A percentile compares a stretch with the other conserved stretches of the same genome.
These are phyloP conservation scores for Suillus variegatus DNA, from an alignment of 768 basidiomycete genomes.

Conservation along the genomic window DNA sequence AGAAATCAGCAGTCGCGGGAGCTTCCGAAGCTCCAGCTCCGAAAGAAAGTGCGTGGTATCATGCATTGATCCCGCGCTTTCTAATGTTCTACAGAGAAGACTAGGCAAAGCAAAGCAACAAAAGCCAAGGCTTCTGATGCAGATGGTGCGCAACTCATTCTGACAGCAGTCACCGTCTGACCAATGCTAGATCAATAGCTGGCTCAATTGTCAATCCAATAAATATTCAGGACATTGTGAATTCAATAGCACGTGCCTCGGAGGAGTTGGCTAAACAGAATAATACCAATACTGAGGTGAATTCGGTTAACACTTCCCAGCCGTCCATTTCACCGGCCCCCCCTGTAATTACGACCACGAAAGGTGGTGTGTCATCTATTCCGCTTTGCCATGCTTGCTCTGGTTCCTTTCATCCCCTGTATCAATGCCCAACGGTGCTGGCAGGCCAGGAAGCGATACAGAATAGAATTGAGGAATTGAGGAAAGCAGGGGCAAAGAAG, in stretches of 20 bases:
- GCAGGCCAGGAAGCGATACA: constrained; percentile 45
- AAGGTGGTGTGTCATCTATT: constrained; percentile 8
- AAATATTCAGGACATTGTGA: not conserved
- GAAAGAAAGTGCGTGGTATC: constrained; percentile 4
- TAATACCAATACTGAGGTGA: not conserved
- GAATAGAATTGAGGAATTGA: constrained; percentile 47
- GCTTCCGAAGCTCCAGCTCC: not conserved
- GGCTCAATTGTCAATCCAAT: not conserved
- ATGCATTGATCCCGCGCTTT: not conserved
- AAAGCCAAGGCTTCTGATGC: not conserved
- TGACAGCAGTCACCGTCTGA: not conserved
- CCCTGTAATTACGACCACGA: constrained; percentile 4
- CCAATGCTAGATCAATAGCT: constrained; percentile 8
- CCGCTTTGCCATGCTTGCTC: constrained; percentile 48
- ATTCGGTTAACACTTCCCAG: not conserved
- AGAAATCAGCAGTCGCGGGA: not conserved
- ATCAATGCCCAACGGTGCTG: constrained; percentile 48
- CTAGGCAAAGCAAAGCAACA: not conserved
- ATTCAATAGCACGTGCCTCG: not conserved
- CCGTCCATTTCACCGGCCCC: not conserved
- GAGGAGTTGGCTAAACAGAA: not conserved
- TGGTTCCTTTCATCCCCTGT: constrained; percentile 48
- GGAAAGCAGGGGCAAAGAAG: constrained; percentile 23
- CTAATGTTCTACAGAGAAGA: not conserved
- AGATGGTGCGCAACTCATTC: not conserved